Percentiles rank a stretch among this genome's conserved stretches.
phyloP scores from a whole-genome alignment of 2,329 filamentous ascomycete genomes.

The Arthroderma sp. region DNA sequence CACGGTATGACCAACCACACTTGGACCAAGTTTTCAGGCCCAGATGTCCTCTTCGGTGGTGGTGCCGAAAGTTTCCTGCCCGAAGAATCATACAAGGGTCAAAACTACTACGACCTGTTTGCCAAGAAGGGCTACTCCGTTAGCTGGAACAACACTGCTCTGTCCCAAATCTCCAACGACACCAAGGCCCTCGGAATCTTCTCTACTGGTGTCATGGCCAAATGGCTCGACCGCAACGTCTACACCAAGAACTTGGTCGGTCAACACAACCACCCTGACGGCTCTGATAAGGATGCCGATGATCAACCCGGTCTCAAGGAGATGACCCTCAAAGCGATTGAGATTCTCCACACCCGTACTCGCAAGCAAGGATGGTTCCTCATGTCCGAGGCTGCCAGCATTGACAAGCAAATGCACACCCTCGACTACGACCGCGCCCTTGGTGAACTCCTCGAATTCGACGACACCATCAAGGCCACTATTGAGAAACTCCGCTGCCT shows the following conservation, averaged over 20 bases:
- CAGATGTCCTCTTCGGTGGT: constrained; percentile 70
- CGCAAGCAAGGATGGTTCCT: constrained; percentile 64
- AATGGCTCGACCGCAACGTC: constrained; percentile 77
- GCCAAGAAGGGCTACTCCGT: constrained; percentile 58
- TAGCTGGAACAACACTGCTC: constrained; percentile 59
- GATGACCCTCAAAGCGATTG: constrained; percentile 78
- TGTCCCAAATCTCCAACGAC: constrained; percentile 44
- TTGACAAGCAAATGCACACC: constrained; percentile 82
- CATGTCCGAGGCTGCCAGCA: constrained; percentile 73
- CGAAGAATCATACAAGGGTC: constrained; percentile 52
- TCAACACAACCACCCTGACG: constrained; percentile 56
- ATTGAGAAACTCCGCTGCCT: constrained; percentile 55
- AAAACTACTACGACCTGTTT: constrained; percentile 62
- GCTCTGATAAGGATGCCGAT: constrained; percentile 48
- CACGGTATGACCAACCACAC: constrained; percentile 67
- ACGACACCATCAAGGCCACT: constrained; percentile 68
- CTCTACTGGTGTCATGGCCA: constrained; percentile 59
- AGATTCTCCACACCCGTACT: constrained; percentile 55
- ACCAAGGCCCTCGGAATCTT: constrained; percentile 66
- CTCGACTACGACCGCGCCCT: constrained; percentile 78
- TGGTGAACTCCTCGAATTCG: constrained; percentile 71
- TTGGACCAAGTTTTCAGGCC: constrained; percentile 61
- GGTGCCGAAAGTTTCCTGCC: constrained; percentile 70
- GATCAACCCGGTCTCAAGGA: constrained; percentile 77
- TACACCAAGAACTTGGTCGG: constrained; percentile 56